Base-by-base conservation (phyloP, 805 yeast species). In the Sporopachydermia quercuum region DNA sequence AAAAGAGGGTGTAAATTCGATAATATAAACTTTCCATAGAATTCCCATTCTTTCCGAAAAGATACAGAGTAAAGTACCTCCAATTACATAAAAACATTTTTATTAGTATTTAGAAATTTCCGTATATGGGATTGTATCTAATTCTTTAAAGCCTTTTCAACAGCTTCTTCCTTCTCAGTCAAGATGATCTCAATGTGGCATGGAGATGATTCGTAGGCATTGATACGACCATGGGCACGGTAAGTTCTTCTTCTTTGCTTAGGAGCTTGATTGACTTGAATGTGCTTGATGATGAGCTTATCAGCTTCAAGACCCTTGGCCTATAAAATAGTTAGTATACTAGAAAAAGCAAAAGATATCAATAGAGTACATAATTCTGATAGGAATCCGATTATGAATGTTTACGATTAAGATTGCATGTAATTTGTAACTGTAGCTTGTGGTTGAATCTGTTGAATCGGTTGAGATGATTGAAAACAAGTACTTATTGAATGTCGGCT, bases 171-270 rank as follows among this genome's bases (percentile, higher is more conserved):
- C 70, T 78, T 83, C 78, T 91, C 98, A 62, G 96, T 81, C 59
- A 91, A 74, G 64, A 85, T 78, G 63, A 91, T 75, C 78, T 91
- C 98, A 67, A 91, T 89, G 83, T 91, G 99, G 62, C 93, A 87
- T 66, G 98, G 98, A 60, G 87, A 75, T 47, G 97, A 84, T 76
- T 86, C 93, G 91, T 86, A 91, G 61, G 96, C 94, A 74, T 89
- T 91, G 68, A 86, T 84, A 81, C 98, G 91, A 83, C 99, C 99
- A 81, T 89, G 97, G 61, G 99, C 99, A 81, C 99, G 87, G 95
- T 75, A 91, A 63, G 98, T 91, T 76, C 99, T 86, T 78, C 99
- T 89, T 79, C 97, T 91, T 76, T 85, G 94, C 75, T 86, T 86
- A 74, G 99, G 98, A 62, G 98, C 98, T 70, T 86, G 95, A 94